Evolutionary conservation across 139 green algal species (phyloP), one percentile per base, ranked within the genome.

Genomic region (Marvania coccoides): DNA sequence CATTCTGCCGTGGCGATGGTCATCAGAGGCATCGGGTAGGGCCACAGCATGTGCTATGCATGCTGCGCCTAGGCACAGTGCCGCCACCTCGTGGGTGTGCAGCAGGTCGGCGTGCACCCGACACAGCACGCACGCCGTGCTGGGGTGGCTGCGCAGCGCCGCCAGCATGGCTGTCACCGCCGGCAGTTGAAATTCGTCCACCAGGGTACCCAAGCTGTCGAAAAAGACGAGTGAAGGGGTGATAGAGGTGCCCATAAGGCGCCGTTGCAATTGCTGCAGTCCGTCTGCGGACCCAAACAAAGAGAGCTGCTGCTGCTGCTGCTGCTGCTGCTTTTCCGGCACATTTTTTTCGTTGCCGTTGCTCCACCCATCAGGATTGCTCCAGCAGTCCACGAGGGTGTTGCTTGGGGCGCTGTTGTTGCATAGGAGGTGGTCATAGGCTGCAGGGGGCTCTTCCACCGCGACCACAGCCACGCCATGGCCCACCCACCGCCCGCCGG

Each of bases 21-120:
- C 42, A 19, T 51, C 19, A 51, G 19, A 28, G 19, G 19, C 19
- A 28, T 51, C 42, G 19, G 19, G 19, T 51, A 19, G 19, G 19
- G 42, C 19, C 19, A 51, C 42, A 28, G 19, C 5, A 6, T 67
- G 46, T 57, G 53, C 4, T 51, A 47, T 15, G 67, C 67, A 29
- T 67, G 58, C 55, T 28, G 42, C 42, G 19, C 42, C 42, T 28
- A 28, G 19, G 19, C 42, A 51, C 19, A 51, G 42, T 19, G 42
- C 19, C 19, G 19, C 19, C 19, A 67, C 28, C 9, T 5, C 6
- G 1, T 42, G 7, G 3, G 59, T 19, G 10, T 38, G 6, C 30
- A 66, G 57, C 26, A 74, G 38, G 38, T 68, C 67, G 23, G 67
- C 42, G 12, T 74, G 67, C 59, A 74, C 9, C 13, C 35, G 55